Percentiles rank a stretch among this genome's conserved stretches.
phyloP scores from a whole-genome alignment of 1,284 basidiomycete genomes.

The Trichosporon asahii region DNA sequence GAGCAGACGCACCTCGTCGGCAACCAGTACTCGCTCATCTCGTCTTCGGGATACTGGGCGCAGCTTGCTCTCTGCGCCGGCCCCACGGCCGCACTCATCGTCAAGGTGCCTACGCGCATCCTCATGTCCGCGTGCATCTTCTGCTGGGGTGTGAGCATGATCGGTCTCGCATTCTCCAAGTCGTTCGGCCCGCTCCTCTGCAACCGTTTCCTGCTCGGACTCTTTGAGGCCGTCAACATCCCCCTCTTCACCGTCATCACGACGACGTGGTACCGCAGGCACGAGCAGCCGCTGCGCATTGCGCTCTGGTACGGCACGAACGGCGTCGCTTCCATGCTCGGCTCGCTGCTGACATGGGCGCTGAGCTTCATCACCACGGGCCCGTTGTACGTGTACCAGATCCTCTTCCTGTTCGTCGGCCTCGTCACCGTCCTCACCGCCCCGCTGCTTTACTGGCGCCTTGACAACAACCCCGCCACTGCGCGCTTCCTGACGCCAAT shows the following conservation, averaged over 20 bases:
- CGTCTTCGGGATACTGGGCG: constrained; percentile 27
- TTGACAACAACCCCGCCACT: constrained; percentile 43
- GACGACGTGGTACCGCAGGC: constrained; percentile 50
- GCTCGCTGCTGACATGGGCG: constrained; percentile 34
- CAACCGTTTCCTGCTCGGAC: constrained; percentile 29
- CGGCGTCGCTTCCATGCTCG: constrained; percentile 30
- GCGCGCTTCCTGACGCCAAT: constrained; percentile 41
- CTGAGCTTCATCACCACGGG: constrained; percentile 29
- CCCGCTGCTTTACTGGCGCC: constrained; percentile 35
- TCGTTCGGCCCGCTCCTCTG: constrained; percentile 15
- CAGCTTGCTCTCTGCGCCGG: constrained; percentile 33
- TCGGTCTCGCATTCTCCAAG: constrained; percentile 21
- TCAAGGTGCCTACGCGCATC: constrained; percentile 27
- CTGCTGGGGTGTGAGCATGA: constrained; percentile 19
- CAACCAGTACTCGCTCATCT: constrained; percentile 34
- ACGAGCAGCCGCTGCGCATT: constrained; percentile 46
- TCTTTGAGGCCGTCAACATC: constrained; percentile 26
- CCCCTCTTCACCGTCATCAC: constrained; percentile 44
- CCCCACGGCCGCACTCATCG: constrained; percentile 46
- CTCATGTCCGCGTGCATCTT: constrained; percentile 19
- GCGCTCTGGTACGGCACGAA: constrained; percentile 37
- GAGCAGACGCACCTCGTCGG: constrained; percentile 31
- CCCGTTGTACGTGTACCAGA: constrained; percentile 32
- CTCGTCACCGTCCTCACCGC: constrained; percentile 47
- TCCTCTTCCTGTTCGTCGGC: constrained; percentile 49